These are phyloP conservation scores for Mortierella antarctica DNA, from an alignment of 192 early-diverging fungal species.

Conservation along the genomic window DNA sequence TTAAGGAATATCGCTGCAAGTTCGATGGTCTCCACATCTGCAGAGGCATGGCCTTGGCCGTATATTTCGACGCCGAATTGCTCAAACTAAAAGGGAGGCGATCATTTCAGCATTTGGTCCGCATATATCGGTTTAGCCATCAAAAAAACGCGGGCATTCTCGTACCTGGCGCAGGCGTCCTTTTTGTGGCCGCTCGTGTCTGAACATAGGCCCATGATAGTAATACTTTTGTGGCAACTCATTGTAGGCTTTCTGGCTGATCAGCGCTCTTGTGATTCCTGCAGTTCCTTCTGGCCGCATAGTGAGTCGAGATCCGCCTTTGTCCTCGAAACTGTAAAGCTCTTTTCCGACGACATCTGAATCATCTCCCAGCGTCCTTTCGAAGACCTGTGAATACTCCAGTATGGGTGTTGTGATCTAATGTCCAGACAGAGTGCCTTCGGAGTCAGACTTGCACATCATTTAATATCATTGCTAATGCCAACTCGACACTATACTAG, in stretches of 20 bases:
- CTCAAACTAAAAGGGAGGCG: slow-evolving; percentile 67
- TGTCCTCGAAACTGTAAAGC: slow-evolving; percentile 72
- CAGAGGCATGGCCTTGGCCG: slow-evolving; percentile 61
- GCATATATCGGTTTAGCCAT: not conserved
- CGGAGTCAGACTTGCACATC: not conserved
- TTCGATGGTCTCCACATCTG: slow-evolving; percentile 71
- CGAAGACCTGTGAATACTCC: slow-evolving; percentile 72
- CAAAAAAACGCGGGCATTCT: not conserved
- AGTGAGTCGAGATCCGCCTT: slow-evolving; percentile 64
- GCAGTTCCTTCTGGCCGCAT: slow-evolving; percentile 81
- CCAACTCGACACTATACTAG: not conserved
- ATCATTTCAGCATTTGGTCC: not conserved
- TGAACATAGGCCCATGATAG: slow-evolving; percentile 76
- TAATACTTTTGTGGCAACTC: slow-evolving; percentile 66
- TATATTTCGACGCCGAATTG: slow-evolving; percentile 75
- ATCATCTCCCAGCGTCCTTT: slow-evolving; percentile 68
- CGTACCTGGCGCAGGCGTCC: slow-evolving; percentile 69
- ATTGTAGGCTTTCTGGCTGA: slow-evolving; percentile 57
- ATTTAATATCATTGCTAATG: not conserved
- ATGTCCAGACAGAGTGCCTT: too few relatives aligned
- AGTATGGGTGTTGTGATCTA: slow-evolving; percentile 72
- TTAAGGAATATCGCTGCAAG: slow-evolving; percentile 61
- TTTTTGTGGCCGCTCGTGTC: slow-evolving; percentile 77
- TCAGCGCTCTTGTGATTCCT: slow-evolving; percentile 55
- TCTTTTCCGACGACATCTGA: slow-evolving; percentile 79